Conservation (phyloP, 179 eudicot genomes). For the Spergularia azorica region DNA sequence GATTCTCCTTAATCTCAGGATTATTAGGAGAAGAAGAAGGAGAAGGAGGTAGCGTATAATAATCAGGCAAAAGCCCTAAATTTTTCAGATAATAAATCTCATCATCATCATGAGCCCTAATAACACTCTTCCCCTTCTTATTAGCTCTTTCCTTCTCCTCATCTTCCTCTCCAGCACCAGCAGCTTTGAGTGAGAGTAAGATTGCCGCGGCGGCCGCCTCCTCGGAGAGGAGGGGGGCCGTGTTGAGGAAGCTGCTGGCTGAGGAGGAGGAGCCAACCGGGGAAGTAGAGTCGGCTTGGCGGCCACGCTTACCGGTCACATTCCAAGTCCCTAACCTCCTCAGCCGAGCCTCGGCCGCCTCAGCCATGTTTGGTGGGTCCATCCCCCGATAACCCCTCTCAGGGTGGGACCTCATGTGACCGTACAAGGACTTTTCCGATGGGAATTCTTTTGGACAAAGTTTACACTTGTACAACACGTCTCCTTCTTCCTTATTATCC, state of each 20-base stretch:
- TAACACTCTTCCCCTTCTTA: conserved; percentile 4
- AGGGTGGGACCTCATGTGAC: conserved; percentile 87
- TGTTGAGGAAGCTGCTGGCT: background rate
- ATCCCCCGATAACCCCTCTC: conserved; percentile 61
- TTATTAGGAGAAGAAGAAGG: too few relatives aligned
- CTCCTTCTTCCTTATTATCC: too few relatives aligned
- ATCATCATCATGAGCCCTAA: conserved; percentile 15
- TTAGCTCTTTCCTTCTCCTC: background rate
- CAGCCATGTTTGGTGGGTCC: conserved; percentile 36
- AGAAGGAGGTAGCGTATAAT: background rate
- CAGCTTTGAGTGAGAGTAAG: background rate
- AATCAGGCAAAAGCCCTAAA: conserved; percentile 17
- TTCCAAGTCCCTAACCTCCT: conserved; percentile 28
- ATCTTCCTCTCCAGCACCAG: background rate
- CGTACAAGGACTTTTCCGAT: conserved; percentile 54
- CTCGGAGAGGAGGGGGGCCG: background rate
- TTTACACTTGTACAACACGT: conserved; percentile 18
- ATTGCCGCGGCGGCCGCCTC: background rate
- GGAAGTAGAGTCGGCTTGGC: background rate
- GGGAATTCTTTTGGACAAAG: conserved; percentile 44
- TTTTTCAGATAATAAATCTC: conserved; percentile 20
- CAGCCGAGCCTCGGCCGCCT: background rate
- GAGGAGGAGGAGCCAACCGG: background rate
- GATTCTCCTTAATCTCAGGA: too few relatives aligned
- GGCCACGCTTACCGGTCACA: conserved; percentile 42